A percentile compares a stretch with the other conserved stretches of the same genome.
Evolutionary conservation across 1,284 basidiomycete species (phyloP).

Genomic region (Salmacisia buchloeana): DNA sequence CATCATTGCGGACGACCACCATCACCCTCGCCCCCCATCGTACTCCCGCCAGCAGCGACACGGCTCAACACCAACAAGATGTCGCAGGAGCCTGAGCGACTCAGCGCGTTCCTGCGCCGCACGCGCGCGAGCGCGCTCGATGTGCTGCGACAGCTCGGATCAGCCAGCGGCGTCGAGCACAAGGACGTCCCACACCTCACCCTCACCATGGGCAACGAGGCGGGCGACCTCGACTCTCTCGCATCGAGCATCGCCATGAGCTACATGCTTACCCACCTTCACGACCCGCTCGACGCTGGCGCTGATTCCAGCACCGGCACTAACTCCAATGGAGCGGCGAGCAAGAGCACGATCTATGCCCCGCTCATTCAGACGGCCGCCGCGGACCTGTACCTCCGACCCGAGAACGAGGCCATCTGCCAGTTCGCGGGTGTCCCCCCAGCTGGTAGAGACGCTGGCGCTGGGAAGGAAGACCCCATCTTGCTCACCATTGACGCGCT

Average conservation of each 20-base stretch:
- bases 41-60: no score
- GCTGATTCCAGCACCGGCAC: no score
- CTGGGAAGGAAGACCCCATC: no score
- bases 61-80: no score
- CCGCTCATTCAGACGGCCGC: constrained; percentile 51
- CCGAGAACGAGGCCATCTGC: constrained; percentile 75
- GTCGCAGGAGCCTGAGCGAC: not conserved
- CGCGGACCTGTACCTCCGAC: constrained; percentile 68
- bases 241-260: constrained; percentile 36
- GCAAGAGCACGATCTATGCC: not conserved
- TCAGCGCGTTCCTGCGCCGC: constrained; percentile 2
- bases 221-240: constrained; percentile 46
- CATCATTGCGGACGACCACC: no score
- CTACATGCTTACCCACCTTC: constrained; percentile 32
- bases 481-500: constrained; percentile 40
- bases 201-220: constrained; percentile 45
- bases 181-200: not conserved
- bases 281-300: no score
- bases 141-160: not conserved
- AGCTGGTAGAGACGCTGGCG: constrained; percentile 47
- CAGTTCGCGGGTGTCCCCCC: constrained; percentile 53
- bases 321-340: not conserved
- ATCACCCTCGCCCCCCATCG: no score
- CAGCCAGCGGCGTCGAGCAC: not conserved
- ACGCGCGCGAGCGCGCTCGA: constrained; percentile 1